phyloP scores from a whole-genome alignment of 2,329 filamentous ascomycete genomes.

The Trichoderma harzianum region DNA sequence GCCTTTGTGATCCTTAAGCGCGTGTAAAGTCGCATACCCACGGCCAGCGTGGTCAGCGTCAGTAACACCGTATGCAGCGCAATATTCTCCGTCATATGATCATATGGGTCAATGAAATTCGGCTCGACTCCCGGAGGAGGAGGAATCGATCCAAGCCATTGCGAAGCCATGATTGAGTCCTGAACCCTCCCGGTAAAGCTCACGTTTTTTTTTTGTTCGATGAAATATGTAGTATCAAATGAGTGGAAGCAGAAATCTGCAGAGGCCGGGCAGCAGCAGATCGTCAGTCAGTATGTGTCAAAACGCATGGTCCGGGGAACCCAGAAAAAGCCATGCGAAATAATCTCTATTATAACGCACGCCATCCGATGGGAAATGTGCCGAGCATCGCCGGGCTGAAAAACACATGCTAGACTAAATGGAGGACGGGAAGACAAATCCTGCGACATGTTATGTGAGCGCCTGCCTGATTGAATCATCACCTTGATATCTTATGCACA shows the following conservation, averaged over 20 bases:
- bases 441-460: background rate
- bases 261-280: background rate
- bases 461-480: background rate
- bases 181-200: background rate
- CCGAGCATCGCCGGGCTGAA: background rate
- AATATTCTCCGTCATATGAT: background rate
- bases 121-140: background rate
- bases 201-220: background rate
- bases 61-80: background rate
- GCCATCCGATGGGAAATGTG: background rate
- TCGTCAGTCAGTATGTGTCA: background rate
- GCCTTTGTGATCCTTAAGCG: background rate
- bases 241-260: background rate
- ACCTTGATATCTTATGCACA: background rate
- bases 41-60: background rate
- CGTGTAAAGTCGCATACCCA: background rate
- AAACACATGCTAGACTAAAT: background rate
- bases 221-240: background rate
- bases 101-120: background rate
- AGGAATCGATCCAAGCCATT: background rate
- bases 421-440: background rate
- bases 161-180: background rate
- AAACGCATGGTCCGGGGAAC: background rate
- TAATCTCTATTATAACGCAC: background rate
- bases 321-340: background rate